Percentiles rank a stretch among this genome's conserved stretches.
phyloP scores from a whole-genome alignment of 176 grass and related monocot genomes.

The Oryza punctata region DNA sequence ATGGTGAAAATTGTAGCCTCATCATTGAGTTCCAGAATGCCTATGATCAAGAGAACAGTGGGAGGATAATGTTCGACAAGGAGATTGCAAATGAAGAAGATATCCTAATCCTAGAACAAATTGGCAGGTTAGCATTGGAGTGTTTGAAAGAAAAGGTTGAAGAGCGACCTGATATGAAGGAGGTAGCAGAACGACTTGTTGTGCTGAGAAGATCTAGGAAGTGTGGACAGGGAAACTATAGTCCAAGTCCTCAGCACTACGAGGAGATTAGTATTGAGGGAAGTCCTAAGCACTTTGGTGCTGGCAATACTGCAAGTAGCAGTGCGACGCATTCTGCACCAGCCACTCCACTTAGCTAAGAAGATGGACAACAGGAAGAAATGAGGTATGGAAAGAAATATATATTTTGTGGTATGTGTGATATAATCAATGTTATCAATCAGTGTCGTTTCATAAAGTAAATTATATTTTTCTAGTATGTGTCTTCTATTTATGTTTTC shows the following conservation, averaged over 20 bases:
- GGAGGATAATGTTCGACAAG: background rate
- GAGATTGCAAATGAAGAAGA: background rate
- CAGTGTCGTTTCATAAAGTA: too few relatives aligned
- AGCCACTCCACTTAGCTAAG: background rate
- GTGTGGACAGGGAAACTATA: background rate
- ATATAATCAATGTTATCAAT: too few relatives aligned
- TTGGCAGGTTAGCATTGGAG: background rate
- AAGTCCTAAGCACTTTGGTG: background rate
- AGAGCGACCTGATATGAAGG: conserved; percentile 15
- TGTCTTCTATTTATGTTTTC: too few relatives aligned
- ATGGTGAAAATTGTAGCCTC: background rate
- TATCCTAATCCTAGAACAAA: background rate
- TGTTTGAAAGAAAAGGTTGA: background rate
- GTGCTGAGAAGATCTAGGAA: background rate
- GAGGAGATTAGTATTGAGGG: background rate
- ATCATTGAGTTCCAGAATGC: background rate
- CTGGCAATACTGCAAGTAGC: background rate
- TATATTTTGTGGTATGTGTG: too few relatives aligned
- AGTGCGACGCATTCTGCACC: background rate
- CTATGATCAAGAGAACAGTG: background rate
- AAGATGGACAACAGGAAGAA: background rate
- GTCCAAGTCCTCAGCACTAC: background rate
- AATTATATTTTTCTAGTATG: too few relatives aligned
- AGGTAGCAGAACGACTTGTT: conserved; percentile 4
- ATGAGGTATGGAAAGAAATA: too few relatives aligned